Evolutionary conservation across 495 filamentous ascomycete species (phyloP).

Genomic region (Extremus antarcticus): DNA sequence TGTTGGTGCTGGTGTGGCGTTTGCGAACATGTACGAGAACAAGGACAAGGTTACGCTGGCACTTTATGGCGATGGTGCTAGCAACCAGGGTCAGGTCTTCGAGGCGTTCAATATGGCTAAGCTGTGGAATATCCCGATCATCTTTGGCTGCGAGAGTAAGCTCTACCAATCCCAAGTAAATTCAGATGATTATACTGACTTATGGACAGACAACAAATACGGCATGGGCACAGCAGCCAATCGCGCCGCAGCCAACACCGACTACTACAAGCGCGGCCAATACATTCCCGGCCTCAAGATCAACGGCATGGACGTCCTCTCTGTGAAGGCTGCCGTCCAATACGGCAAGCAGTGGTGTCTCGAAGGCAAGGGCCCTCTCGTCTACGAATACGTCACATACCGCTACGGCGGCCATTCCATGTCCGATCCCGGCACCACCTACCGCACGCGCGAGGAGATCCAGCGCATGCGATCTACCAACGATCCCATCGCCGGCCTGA

Average conservation of each 20-base stretch:
- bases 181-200: neutral
- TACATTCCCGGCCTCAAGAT: conserved; percentile 99
- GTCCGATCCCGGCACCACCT: conserved; percentile 98
- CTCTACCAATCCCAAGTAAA: neutral
- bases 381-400: conserved; percentile 98
- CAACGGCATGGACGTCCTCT: conserved; percentile 98
- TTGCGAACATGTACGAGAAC: conserved; percentile 88
- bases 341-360: conserved; percentile 79
- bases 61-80: conserved; percentile 93
- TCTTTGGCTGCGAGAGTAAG: conserved; percentile 96
- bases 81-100: conserved; percentile 98
- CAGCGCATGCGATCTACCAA: conserved; percentile 98
- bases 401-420: conserved; percentile 98
- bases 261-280: conserved; percentile 99
- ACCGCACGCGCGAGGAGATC: conserved; percentile 97
- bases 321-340: conserved; percentile 88
- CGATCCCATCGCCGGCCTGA: conserved; percentile 94
- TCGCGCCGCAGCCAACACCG: conserved; percentile 86
- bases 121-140: conserved; percentile 89
- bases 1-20: conserved; percentile 91
- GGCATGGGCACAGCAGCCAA: conserved; percentile 97
- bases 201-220: conserved; percentile 90
- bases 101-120: conserved; percentile 99
- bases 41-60: conserved; percentile 75
- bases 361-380: conserved; percentile 77